phyloP scores from a whole-genome alignment of 1,284 basidiomycete genomes.

The Cutaneotrichosporon sp. region DNA sequence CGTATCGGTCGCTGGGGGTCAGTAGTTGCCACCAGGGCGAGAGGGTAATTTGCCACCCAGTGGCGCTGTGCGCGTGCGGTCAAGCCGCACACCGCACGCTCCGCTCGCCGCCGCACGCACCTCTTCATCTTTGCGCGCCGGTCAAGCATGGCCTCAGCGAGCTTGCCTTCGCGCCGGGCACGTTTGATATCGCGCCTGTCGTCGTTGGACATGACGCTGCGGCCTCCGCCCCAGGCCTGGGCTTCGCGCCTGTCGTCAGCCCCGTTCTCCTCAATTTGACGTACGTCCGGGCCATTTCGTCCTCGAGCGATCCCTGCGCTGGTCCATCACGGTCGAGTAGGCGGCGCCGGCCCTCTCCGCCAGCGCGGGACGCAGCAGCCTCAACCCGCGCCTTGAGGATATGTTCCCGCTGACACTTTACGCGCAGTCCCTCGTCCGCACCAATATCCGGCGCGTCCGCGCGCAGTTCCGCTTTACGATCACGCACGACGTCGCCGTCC shows the following conservation, averaged over 20 bases:
- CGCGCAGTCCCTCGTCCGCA: conserved; percentile 72
- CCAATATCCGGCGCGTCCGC: conserved; percentile 82
- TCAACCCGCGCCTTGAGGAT: conserved; percentile 66
- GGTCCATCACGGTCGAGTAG: conserved; percentile 55
- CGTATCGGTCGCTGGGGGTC: conserved; percentile 3
- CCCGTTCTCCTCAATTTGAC: too few species aligned
- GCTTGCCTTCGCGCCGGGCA: conserved; percentile 76
- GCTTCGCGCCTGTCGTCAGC: conserved; percentile 49
- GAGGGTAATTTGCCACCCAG: background rate
- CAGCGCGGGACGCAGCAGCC: conserved; percentile 5
- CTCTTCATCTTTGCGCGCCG: conserved; percentile 86
- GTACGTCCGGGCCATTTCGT: conserved; percentile 48
- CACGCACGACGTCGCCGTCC: conserved; percentile 11
- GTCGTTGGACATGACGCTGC: conserved; percentile 56
- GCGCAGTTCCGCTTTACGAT: conserved; percentile 58
- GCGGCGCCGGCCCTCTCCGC: conserved; percentile 50
- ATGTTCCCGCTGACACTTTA: conserved; percentile 86
- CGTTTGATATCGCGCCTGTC: conserved; percentile 67
- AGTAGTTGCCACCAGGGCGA: background rate
- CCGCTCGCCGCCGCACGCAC: conserved; percentile 55
- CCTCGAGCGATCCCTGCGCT: conserved; percentile 47
- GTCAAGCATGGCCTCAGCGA: conserved; percentile 84
- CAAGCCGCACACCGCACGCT: background rate
- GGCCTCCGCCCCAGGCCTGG: conserved; percentile 84
- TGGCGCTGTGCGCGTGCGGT: too few species aligned